Base-by-base conservation (phyloP, 2,329 filamentous ascomycete genomes). In the Hymenoscyphus scutula region DNA sequence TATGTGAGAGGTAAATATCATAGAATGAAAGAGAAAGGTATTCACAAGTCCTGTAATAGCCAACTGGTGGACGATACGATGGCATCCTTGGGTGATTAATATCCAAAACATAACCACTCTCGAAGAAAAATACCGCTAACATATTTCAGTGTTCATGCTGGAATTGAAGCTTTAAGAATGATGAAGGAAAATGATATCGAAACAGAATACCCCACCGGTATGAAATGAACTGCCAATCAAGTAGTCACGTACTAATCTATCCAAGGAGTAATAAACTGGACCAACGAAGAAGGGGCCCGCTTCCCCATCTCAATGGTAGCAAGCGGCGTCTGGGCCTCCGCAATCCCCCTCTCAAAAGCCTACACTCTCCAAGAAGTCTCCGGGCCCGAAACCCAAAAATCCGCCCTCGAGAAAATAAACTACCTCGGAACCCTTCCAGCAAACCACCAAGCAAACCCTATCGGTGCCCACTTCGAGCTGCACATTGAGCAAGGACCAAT, bases 401-500 rank as follows among this genome's bases (percentile, higher is more conserved):
- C 79, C 0, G 89, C 92, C 64, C 81, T 95, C 0, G 79, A 89
- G 71, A 81, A 88, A 15, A 92, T 92, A 58, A 86, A 87, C 0
- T 92, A 90, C 66, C 76, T 91, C 0, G 90, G 90, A 15, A 68
- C 75, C 0, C 76, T 80, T 0, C 80, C 82, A 8, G 83, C 84
- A 25, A 85, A 80, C 59, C 80, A 88, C 73, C 78, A 81, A 65
- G 77, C 80, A 34, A 84, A 82, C 17, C 89, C 88, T 0, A 85
- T 92, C 76, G 88, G 84, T 0, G 90, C 89, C 0, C 90, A 94
- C 74, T 93, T 94, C 70, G 90, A 94, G 74, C 80, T 95, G 10
- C 91, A 95, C 72, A 94, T 94, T 59, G 91, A 96, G 73, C 92
- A 96, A 73, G 90, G 90, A 0, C 90, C 90, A 0, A 84, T 91